Evolutionary conservation across 805 yeast genomes (phyloP).

Genomic region (Kuraishia capsulata): DNA sequence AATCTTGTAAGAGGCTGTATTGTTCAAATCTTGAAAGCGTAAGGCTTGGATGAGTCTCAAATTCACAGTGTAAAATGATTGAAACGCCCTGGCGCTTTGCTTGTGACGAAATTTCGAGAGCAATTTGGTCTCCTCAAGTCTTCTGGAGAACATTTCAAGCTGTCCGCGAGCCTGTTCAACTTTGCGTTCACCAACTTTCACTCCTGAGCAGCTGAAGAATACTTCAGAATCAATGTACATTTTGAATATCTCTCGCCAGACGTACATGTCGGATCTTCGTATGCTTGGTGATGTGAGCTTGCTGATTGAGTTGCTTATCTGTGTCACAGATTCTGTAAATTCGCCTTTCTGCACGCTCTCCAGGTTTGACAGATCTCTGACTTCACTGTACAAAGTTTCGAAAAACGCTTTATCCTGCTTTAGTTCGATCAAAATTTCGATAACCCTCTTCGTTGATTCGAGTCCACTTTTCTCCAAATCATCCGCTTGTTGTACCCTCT

Average conservation of each 20-base stretch:
- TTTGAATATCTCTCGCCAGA: conserved; percentile 64
- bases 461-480: neutral
- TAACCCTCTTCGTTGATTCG: neutral
- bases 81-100: conserved; percentile 33
- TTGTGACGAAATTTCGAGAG: conserved; percentile 35
- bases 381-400: conserved; percentile 45
- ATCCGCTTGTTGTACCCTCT: neutral
- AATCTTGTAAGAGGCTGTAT: conserved; percentile 57
- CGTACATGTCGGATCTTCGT: conserved; percentile 45
- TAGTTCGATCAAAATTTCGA: conserved; percentile 23
- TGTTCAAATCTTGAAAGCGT: conserved; percentile 53
- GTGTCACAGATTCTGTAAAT: conserved; percentile 31
- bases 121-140: conserved; percentile 27
- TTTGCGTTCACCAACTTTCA: conserved; percentile 33
- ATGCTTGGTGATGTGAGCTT: conserved; percentile 29
- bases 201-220: conserved; percentile 45
- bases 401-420: conserved; percentile 54
- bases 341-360: conserved; percentile 31
- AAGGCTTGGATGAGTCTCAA: conserved; percentile 44
- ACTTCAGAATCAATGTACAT: conserved; percentile 59
- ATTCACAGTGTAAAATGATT: conserved; percentile 44
- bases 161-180: conserved; percentile 36
- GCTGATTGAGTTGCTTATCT: conserved; percentile 29
- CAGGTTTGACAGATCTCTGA: conserved; percentile 37
- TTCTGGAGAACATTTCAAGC: conserved; percentile 28